Evolutionary conservation across 805 yeast species (phyloP).

Genomic region (Zygoascus biomembranicola): DNA sequence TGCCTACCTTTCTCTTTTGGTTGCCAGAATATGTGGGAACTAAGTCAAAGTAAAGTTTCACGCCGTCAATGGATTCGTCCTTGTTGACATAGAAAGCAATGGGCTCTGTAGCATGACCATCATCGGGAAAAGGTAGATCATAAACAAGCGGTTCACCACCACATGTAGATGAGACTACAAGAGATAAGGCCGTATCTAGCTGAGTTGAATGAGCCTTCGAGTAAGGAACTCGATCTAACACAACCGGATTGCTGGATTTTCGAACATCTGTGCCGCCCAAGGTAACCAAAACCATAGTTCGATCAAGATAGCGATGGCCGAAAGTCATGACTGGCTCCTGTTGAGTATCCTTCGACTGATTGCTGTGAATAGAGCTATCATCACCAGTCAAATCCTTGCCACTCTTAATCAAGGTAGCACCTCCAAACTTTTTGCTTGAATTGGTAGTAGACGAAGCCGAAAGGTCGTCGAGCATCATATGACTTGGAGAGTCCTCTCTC

Average conservation of each 20-base stretch:
- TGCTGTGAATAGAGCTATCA: neutral
- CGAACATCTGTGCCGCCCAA: conserved; percentile 81
- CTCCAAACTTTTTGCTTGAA: conserved; percentile 11
- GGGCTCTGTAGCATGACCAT: conserved; percentile 51
- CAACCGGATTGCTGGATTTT: conserved; percentile 48
- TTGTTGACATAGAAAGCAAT: conserved; percentile 68
- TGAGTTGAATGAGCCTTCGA: conserved; percentile 73
- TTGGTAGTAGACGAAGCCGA: neutral
- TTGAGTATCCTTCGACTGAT: neutral
- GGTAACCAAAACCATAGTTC: conserved; percentile 70
- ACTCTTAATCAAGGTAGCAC: conserved; percentile 23
- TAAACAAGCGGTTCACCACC: conserved; percentile 49
- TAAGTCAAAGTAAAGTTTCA: conserved; percentile 69
- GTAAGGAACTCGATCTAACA: conserved; percentile 64
- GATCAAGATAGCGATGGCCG: conserved; percentile 67
- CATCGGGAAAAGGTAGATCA: conserved; percentile 80
- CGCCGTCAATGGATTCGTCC: conserved; percentile 26
- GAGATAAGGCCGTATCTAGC: conserved; percentile 77
- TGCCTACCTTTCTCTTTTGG: conserved; percentile 50
- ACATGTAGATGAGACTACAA: conserved; percentile 46
- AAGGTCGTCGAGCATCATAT: neutral
- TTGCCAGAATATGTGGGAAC: conserved; percentile 65
- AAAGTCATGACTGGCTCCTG: conserved; percentile 64
- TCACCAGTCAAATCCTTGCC: neutral
- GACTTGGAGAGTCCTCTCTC: neutral